phyloP scores from a whole-genome alignment of 2,329 filamentous ascomycete genomes.

The Epichloe scottii region DNA sequence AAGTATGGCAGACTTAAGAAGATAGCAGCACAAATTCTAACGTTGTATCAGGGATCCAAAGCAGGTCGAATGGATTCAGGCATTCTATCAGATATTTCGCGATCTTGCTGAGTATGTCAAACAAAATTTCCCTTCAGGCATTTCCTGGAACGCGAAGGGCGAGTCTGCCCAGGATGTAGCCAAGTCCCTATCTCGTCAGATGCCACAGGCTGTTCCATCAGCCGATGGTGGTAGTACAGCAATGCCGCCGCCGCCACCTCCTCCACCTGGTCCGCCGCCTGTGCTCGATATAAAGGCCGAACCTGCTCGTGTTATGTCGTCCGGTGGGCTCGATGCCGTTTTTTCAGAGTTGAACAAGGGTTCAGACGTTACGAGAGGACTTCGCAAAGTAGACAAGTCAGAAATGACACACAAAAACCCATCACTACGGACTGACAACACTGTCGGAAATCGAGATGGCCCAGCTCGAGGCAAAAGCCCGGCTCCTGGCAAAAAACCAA shows the following conservation, averaged over 20 bases:
- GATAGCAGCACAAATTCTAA: not conserved
- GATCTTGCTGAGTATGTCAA: slow-evolving; percentile 75
- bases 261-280: slow-evolving; percentile 58
- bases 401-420: slow-evolving; percentile 99
- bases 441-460: slow-evolving; percentile 48
- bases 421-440: slow-evolving; percentile 59
- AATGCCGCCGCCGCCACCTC: slow-evolving; percentile 51
- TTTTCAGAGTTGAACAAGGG: slow-evolving; percentile 89
- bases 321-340: slow-evolving; percentile 66
- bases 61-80: slow-evolving; percentile 78
- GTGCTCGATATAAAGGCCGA: slow-evolving; percentile 46
- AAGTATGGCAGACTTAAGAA: slow-evolving; percentile 24
- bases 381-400: slow-evolving; percentile 88
- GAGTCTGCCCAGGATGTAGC: slow-evolving; percentile 56
- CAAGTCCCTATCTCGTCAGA: slow-evolving; percentile 37
- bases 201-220: slow-evolving; percentile 30
- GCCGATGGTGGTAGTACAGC: slow-evolving; percentile 38
- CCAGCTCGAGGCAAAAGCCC: slow-evolving; percentile 65
- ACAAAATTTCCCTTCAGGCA: slow-evolving; percentile 64
- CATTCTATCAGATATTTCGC: slow-evolving; percentile 86
- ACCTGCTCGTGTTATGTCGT: slow-evolving; percentile 21
- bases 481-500: slow-evolving; percentile 75
- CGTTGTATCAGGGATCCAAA: slow-evolving; percentile 49
- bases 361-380: slow-evolving; percentile 70
- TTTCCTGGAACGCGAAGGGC: slow-evolving; percentile 76